Evolutionary conservation across 306 rosid species (phyloP), one percentile per base, ranked within the genome.

Genomic region (Urtica urens): DNA sequence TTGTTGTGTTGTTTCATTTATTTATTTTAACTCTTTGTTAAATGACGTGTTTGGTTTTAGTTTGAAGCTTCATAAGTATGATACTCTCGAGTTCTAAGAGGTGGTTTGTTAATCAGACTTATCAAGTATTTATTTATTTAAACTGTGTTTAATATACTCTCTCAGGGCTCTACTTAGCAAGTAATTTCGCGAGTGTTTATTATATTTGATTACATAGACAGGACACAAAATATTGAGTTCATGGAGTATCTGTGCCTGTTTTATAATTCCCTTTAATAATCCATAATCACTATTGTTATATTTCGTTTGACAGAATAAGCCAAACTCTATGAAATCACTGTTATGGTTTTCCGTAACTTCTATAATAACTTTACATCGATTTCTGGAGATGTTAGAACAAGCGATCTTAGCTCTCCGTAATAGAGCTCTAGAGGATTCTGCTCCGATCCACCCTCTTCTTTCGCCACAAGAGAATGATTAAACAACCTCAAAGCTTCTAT

Each of bases 401-500:
- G 73, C 17, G 75, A 69, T 42, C 29, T 54, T 47, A 88, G 78
- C 60, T 78, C 70, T 48, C 38, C 72, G 41, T 29, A 46, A 67
- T 67, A 69, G 38, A 42, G 63, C 41, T 58, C 68, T 33, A 88
- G 58, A 21, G 5, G 62, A 41, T 57, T 52, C 54, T 3, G 48
- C 28, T 55, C 57, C 38, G 69, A 55, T 50, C 48, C 70, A 43
- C 43, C 25, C 16, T 24, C 60, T 59, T 69, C 67, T 47, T 62
- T 68, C 18, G 67, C 59, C 43, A 46, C 30, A 55, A 76, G 28
- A 37, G 71, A 77, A 44, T 73, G 75, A 40, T 79, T 50, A 40
- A 76, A 87, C 46, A 66, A 60, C 38, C 51, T 27, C 54, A 83
- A 83, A 49, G 86, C 86, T 28, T 76, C 90, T 9, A 59, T 45